Percentiles rank a stretch among this genome's conserved stretches.
Conservation (phyloP, 2,329 filamentous ascomycete species). For the Corinectria fuckeliana region DNA sequence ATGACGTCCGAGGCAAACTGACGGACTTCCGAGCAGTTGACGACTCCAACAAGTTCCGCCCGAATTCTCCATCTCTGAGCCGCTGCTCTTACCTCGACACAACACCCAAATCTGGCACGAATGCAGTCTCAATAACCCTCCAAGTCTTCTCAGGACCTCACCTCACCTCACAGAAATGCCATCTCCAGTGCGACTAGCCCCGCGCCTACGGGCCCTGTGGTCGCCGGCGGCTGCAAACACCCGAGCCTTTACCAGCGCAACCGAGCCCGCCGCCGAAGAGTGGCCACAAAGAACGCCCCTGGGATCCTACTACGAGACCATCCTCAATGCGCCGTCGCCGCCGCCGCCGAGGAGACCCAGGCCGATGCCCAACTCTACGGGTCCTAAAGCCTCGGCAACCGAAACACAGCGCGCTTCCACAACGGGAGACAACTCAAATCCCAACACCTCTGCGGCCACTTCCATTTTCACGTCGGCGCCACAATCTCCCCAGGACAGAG, state of each 20-base stretch:
- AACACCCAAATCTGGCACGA: not conserved
- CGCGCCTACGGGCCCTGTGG: conserved; percentile 41
- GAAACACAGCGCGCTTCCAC: conserved; percentile 32
- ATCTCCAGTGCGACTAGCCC: conserved; percentile 38
- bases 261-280: conserved; percentile 29
- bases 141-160: not conserved
- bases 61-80: conserved; percentile 7
- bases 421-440: conserved; percentile 15
- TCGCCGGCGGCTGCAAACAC: conserved; percentile 25
- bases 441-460: conserved; percentile 7
- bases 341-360: conserved; percentile 51
- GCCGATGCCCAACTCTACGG: conserved; percentile 50
- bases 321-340: conserved; percentile 54
- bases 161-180: conserved; percentile 41
- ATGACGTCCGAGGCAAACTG: conserved; percentile 43
- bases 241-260: conserved; percentile 40
- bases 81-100: not conserved
- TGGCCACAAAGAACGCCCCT: conserved; percentile 54
- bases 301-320: conserved; percentile 65
- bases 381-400: conserved; percentile 28
- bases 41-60: conserved; percentile 33
- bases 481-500: conserved; percentile 55
- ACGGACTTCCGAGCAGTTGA: conserved; percentile 38
- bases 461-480: too few relatives aligned
- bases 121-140: conserved; percentile 1